A percentile compares a stretch with the other conserved stretches of the same genome.
Conservation (phyloP, 345 rosid species). For the Aquilaria malaccensis region DNA sequence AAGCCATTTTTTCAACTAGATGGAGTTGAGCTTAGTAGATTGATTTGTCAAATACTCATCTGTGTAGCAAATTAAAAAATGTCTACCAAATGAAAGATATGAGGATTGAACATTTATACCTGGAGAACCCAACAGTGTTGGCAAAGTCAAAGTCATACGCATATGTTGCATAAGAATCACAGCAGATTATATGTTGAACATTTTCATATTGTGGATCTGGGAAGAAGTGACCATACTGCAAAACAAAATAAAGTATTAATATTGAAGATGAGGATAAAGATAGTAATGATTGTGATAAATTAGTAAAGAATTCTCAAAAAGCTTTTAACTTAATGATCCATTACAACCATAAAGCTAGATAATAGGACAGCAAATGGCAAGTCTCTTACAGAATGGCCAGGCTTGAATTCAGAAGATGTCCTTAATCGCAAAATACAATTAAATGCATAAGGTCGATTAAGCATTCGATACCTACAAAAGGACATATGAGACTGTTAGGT, state of each 20-base stretch:
- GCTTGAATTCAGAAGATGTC: conserved; percentile 88
- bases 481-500: conserved; percentile 2
- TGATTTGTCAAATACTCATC: not conserved
- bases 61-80: not conserved
- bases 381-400: conserved; percentile 76
- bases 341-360: not conserved
- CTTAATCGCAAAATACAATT: conserved; percentile 85
- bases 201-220: conserved; percentile 97
- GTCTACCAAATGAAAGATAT: conserved; percentile 5
- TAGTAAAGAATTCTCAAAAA: not conserved
- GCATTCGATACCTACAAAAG: conserved; percentile 74
- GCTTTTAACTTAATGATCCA: not conserved
- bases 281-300: not conserved
- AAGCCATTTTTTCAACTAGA: no score
- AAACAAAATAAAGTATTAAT: conserved; percentile 10
- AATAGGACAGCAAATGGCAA: not conserved
- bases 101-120: conserved; percentile 29
- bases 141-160: conserved; percentile 94
- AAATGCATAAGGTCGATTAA: conserved; percentile 91
- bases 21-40: no score
- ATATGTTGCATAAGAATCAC: conserved; percentile 93
- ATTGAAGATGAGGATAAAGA: conserved; percentile 11
- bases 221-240: conserved; percentile 98
- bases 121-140: conserved; percentile 73
- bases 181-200: conserved; percentile 94